Base-by-base conservation (phyloP, 371 early-diverging fungal species). In the Fennellomyces sp. region DNA sequence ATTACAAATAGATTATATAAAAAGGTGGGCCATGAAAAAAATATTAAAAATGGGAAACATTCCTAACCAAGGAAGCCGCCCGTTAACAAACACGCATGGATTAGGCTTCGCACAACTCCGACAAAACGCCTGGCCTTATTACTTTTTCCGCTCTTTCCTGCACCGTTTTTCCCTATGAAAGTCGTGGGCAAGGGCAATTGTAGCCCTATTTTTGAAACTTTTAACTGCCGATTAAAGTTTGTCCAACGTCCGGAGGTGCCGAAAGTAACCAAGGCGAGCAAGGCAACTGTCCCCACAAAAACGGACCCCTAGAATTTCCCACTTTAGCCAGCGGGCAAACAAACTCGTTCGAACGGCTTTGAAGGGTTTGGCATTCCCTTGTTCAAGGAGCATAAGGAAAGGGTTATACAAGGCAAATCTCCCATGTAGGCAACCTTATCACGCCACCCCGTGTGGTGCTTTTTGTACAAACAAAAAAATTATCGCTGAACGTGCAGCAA, bases 361-460 rank as follows among this genome's bases (percentile, higher is more conserved):
- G 13, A 33, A 33, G 13, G 35, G 35, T 33, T n/a, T n/a, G n/a
- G n/a, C n/a, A n/a, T n/a, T n/a, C n/a, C n/a, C n/a, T n/a, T n/a
- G n/a, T n/a, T n/a, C n/a, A n/a, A n/a, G n/a, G n/a, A n/a, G n/a
- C n/a, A n/a, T n/a, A n/a, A n/a, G n/a, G n/a, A n/a, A n/a, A n/a
- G n/a, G n/a, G n/a, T n/a, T n/a, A n/a, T n/a, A n/a, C n/a, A n/a
- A 41, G 1, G 2, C 10, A 41, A 41, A 41, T 2, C 8, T 41
- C n/a, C 41, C 1, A 41, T 41, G 41, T 41, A 0, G 41, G 15
- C 6, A 41, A 17, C 41, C 41, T 10, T 41, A 45, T 45, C 45
- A 45, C 45, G 45, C 45, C 45, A 45, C 45, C 45, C n/a, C 45
- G n/a, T n/a, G n/a, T 45, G 45, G 45, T 45, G 21, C 8, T 4